A percentile compares a stretch with the other conserved stretches of the same genome.
Conservation (phyloP, 164 flowering plant species). For the Umbilicus rupestris region DNA sequence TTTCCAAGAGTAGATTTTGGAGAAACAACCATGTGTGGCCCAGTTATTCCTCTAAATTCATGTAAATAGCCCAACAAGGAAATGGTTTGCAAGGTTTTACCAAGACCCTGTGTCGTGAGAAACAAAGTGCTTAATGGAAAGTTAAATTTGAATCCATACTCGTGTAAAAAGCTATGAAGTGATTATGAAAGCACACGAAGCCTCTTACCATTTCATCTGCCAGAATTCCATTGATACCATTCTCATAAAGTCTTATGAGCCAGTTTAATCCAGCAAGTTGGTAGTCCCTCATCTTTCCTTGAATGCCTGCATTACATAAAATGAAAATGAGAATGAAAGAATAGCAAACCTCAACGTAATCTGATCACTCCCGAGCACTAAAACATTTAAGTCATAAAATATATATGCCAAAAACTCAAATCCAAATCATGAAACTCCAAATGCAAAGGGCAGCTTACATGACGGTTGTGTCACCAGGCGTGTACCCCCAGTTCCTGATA, state of each 20-base stretch:
- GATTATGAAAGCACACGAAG: not conserved
- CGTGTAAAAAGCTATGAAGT: not conserved
- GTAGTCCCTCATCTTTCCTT: slow-evolving; percentile 99
- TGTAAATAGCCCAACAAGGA: slow-evolving; percentile 8
- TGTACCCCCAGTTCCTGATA: slow-evolving; percentile 66
- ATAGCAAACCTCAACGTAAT: not conserved
- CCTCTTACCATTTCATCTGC: slow-evolving; percentile 12
- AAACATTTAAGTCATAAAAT: not conserved
- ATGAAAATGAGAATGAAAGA: not conserved
- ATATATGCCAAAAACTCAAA: not conserved
- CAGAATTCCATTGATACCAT: slow-evolving; percentile 35
- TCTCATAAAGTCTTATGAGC: slow-evolving; percentile 92
- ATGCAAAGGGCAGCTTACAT: slow-evolving; percentile 37
- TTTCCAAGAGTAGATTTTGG: slow-evolving; percentile 99
- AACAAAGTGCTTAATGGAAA: not conserved
- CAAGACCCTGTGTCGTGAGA: slow-evolving; percentile 4
- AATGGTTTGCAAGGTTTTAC: slow-evolving; percentile 12
- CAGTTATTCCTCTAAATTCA: slow-evolving; percentile 22
- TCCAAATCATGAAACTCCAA: not conserved
- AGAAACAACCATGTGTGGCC: slow-evolving; percentile 99
- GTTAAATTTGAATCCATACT: not conserved
- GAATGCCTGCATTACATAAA: slow-evolving; percentile 55
- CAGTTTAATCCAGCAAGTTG: slow-evolving; percentile 98
- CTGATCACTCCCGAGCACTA: not conserved
- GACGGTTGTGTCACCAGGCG: slow-evolving; percentile 88